phyloP scores from a whole-genome alignment of 176 grass and related monocot genomes.

The Raddia distichophylla region DNA sequence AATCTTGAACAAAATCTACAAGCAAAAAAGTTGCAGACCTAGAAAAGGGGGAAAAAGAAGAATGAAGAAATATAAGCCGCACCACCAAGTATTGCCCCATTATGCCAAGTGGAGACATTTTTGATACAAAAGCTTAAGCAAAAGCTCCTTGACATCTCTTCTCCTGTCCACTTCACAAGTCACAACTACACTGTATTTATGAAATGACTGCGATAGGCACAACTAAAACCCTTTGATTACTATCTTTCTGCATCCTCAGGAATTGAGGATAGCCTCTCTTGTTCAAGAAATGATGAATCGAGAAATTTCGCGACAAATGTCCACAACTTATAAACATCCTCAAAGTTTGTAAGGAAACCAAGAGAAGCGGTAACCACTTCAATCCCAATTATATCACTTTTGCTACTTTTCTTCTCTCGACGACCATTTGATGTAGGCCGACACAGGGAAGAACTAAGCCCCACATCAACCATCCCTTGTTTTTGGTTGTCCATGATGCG shows the following conservation, averaged over 20 bases:
- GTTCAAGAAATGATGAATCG: conserved; percentile 69
- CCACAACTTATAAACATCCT: conserved; percentile 95
- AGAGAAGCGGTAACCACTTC: conserved; percentile 96
- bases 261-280: conserved; percentile 76
- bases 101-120: conserved; percentile 44
- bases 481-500: conserved; percentile 68
- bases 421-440: conserved; percentile 52
- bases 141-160: conserved; percentile 52
- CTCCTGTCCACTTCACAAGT: conserved; percentile 41
- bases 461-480: conserved; percentile 58
- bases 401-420: conserved; percentile 67
- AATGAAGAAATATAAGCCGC: conserved; percentile 80
- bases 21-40: conserved; percentile 48
- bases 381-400: conserved; percentile 58
- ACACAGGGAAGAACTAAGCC: conserved; percentile 54
- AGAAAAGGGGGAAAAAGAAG: conserved; percentile 48
- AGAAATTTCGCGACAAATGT: conserved; percentile 94
- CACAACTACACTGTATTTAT: conserved; percentile 54
- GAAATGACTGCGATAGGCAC: conserved; percentile 43
- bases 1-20: conserved; percentile 72
- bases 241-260: conserved; percentile 68
- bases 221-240: conserved; percentile 45
- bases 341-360: conserved; percentile 97
- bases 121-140: conserved; percentile 48
- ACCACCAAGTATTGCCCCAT: conserved; percentile 49